Conservation (phyloP, 352 stramenopile genomes). For the Saprolegnia parasitica region DNA sequence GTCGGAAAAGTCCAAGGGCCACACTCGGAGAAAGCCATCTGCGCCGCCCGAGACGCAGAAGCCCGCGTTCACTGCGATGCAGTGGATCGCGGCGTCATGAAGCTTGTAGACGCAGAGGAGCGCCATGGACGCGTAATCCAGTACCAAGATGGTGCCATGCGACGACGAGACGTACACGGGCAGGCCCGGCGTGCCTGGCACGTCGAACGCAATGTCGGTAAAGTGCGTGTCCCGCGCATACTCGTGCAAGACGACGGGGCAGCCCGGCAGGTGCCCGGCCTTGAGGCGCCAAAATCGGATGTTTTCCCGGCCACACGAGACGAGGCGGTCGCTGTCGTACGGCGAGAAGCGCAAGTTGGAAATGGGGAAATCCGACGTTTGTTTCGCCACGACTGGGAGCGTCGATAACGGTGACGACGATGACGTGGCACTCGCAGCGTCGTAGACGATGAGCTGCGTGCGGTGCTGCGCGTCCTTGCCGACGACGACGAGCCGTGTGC, state of each 20-base stretch:
- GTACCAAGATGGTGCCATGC: slow-evolving; percentile 63
- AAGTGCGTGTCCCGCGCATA: slow-evolving; percentile 83
- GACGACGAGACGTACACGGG: slow-evolving; percentile 78
- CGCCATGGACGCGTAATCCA: slow-evolving; percentile 77
- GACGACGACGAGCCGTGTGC: slow-evolving; percentile 47
- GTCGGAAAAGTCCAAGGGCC: slow-evolving; percentile 88
- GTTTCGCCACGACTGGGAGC: slow-evolving; percentile 52
- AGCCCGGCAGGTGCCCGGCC: slow-evolving; percentile 59
- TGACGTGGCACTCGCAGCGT: slow-evolving; percentile 33
- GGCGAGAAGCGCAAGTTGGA: slow-evolving; percentile 69
- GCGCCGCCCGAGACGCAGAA: slow-evolving; percentile 86
- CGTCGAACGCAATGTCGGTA: slow-evolving; percentile 82
- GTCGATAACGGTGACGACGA: slow-evolving; percentile 12
- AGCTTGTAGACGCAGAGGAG: slow-evolving; percentile 88
- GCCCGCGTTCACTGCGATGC: slow-evolving; percentile 79
- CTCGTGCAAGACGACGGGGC: slow-evolving; percentile 83
- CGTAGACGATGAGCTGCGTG: slow-evolving; percentile 74
- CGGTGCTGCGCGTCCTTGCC: slow-evolving; percentile 57
- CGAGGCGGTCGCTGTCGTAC: slow-evolving; percentile 72
- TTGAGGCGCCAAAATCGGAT: slow-evolving; percentile 87
- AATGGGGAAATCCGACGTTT: slow-evolving; percentile 86
- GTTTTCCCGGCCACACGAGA: slow-evolving; percentile 89
- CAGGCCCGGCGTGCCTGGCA: slow-evolving; percentile 53
- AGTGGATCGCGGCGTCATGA: slow-evolving; percentile 80
- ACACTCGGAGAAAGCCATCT: slow-evolving; percentile 86